Conservation (phyloP, 805 yeast genomes). For the Candida pseudofarinosa region DNA sequence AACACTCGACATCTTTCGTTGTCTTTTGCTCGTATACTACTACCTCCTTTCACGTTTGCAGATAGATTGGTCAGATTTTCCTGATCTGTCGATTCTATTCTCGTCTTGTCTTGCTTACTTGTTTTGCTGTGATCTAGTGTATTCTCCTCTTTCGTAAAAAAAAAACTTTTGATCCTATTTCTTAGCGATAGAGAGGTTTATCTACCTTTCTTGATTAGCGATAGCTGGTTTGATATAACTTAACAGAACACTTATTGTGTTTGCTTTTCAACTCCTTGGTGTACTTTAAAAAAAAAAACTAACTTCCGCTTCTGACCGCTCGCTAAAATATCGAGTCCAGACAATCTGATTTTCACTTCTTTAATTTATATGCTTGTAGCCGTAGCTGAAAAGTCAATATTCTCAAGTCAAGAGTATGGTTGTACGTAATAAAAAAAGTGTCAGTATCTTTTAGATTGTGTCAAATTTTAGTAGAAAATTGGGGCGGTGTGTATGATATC, state of each 20-base stretch:
- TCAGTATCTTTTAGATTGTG: too few species aligned
- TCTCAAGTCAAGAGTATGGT: too few species aligned
- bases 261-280: neutral
- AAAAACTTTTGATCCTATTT: neutral
- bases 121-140: too few species aligned
- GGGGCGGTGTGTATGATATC: neutral
- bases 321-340: neutral
- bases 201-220: neutral
- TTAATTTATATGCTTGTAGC: too few species aligned
- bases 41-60: too few species aligned
- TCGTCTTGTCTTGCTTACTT: too few species aligned
- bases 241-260: too few species aligned
- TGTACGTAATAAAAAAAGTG: too few species aligned
- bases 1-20: constrained; percentile 13
- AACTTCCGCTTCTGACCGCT: neutral
- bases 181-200: neutral
- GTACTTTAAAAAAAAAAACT: neutral
- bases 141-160: neutral
- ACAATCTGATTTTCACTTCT: neutral
- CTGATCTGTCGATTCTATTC: too few species aligned
- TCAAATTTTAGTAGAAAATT: neutral
- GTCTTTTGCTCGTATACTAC: neutral
- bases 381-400: too few species aligned
- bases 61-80: too few species aligned
- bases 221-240: neutral